These are phyloP conservation scores for Xylaria sp. DNA, from an alignment of 495 filamentous ascomycete species.

Conservation along the genomic window DNA sequence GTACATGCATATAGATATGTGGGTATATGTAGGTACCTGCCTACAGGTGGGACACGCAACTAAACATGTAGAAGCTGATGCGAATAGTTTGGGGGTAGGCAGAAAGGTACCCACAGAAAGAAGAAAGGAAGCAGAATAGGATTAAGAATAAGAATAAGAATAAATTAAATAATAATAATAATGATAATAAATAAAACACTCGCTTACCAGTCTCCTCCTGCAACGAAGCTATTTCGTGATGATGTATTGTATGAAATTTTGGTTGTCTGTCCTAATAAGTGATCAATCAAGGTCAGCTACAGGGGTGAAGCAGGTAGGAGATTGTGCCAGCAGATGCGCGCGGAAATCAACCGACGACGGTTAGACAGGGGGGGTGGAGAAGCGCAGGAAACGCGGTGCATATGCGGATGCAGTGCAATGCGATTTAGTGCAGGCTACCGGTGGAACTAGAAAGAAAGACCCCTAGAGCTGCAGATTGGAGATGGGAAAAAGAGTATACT, in stretches of 20 bases:
- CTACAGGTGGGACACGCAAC: not conserved
- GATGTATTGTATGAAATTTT: not conserved
- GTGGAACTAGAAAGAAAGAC: conserved; percentile 17
- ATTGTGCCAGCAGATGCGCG: conserved; percentile 25
- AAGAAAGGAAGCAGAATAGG: not conserved
- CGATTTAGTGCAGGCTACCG: conserved; percentile 20
- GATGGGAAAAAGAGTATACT: conserved; percentile 19
- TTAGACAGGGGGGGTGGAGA: conserved; percentile 20
- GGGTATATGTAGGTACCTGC: conserved; percentile 12
- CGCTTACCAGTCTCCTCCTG: not conserved
- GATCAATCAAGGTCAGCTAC: conserved; percentile 12
- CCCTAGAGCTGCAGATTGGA: conserved; percentile 5
- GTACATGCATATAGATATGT: conserved; percentile 25
- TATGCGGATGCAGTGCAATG: conserved; percentile 28
- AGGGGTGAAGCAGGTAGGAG: not conserved
- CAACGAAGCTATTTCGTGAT: not conserved
- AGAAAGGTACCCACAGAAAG: not conserved
- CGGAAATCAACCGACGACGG: conserved; percentile 27
- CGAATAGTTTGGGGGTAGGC: too few species aligned
- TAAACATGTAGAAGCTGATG: too few species aligned
- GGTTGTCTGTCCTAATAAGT: conserved; percentile 23
- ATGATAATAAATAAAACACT: conserved; percentile 1
- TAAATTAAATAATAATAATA: not conserved
- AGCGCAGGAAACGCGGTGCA: conserved; percentile 29
- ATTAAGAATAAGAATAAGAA: too few species aligned